These are phyloP conservation scores for Fomitopsis pulvina DNA, from an alignment of 768 basidiomycete genomes.

Conservation along the genomic window DNA sequence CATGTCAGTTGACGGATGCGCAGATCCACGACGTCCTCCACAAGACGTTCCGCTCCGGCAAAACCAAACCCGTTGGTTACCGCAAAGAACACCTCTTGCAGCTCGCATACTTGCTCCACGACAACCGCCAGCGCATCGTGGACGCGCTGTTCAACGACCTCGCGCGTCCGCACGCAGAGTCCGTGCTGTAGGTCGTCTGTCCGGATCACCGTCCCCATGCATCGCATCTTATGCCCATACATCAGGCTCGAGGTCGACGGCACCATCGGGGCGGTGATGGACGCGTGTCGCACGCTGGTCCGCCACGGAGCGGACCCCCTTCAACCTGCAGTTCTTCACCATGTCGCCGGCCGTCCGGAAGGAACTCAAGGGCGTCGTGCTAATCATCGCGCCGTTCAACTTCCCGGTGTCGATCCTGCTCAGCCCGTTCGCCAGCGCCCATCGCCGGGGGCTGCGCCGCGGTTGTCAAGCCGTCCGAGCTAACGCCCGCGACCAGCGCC, in stretches of 20 bases:
- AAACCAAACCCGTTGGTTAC: conserved; percentile 52
- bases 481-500: conserved; percentile 45
- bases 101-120: conserved; percentile 65
- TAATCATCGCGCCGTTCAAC: conserved; percentile 72
- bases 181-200: conserved; percentile 46
- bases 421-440: conserved; percentile 55
- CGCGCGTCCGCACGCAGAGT: conserved; percentile 54
- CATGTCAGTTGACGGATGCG: not conserved
- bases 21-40: conserved; percentile 54
- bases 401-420: conserved; percentile 59
- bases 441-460: conserved; percentile 73
- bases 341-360: conserved; percentile 62
- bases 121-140: conserved; percentile 57
- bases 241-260: conserved; percentile 55
- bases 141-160: conserved; percentile 56
- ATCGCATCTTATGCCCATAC: not conserved
- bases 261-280: conserved; percentile 42
- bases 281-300: conserved; percentile 71
- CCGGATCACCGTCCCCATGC: not conserved
- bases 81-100: conserved; percentile 70
- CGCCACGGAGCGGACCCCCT: conserved; percentile 50
- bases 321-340: conserved; percentile 45
- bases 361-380: conserved; percentile 67
- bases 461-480: conserved; percentile 71
- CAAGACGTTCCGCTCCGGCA: conserved; percentile 57